Conservation (phyloP, 495 filamentous ascomycete species). For the Aspergillus campestris region DNA sequence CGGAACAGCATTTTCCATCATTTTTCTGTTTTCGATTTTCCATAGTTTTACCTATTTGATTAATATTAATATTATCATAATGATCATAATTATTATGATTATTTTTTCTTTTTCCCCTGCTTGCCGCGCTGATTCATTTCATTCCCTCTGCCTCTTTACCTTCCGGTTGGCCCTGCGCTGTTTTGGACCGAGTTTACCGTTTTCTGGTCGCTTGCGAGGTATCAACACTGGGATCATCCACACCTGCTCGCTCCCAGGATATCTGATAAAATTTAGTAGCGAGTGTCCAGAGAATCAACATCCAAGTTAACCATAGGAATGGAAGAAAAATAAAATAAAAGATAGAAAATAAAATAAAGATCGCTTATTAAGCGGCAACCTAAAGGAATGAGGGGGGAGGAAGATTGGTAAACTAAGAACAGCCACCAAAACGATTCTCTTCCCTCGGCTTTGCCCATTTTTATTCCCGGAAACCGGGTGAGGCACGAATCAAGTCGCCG, state of each 20-base stretch:
- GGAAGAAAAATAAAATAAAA: background rate
- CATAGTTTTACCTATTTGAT: no score
- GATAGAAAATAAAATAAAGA: background rate
- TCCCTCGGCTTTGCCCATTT: constrained; percentile 10
- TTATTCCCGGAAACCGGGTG: constrained; percentile 14
- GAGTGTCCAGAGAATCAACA: background rate
- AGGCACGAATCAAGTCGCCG: constrained; percentile 16
- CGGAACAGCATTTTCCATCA: constrained; percentile 11
- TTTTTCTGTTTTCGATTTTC: no score
- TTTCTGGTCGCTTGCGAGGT: constrained; percentile 8
- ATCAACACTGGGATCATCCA: constrained; percentile 1
- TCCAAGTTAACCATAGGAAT: background rate
- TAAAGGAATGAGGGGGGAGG: no score
- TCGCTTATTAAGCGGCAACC: no score
- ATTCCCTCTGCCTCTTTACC: background rate
- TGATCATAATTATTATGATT: no score
- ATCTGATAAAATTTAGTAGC: no score
- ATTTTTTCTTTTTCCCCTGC: constrained; percentile 11
- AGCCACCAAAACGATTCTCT: background rate
- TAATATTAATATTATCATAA: no score
- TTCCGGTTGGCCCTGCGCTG: constrained; percentile 6
- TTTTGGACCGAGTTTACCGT: constrained; percentile 15
- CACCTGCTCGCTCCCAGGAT: no score
- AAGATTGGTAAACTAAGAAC: no score
- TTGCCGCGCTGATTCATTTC: constrained; percentile 20